Evolutionary conservation across 495 filamentous ascomycete genomes (phyloP).

Genomic region (Talaromyces thailandensis): DNA sequence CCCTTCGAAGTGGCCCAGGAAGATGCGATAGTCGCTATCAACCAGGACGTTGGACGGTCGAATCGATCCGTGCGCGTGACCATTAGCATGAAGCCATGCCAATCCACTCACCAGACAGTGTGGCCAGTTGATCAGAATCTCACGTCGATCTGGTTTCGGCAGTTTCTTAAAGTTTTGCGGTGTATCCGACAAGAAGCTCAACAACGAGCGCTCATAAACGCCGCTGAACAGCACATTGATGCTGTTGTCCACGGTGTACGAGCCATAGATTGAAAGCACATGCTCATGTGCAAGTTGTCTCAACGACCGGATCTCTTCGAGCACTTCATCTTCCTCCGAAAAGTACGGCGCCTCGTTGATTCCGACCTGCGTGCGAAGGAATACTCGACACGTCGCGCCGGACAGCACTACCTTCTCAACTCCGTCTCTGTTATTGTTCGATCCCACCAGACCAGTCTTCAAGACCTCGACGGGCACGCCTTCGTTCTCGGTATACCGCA

Average conservation of each 20-base stretch:
- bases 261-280: conserved; percentile 69
- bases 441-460: conserved; percentile 40
- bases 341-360: conserved; percentile 50
- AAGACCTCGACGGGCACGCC: conserved; percentile 69
- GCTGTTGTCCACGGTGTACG: conserved; percentile 63
- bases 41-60: conserved; percentile 76
- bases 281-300: conserved; percentile 66
- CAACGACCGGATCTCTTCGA: conserved; percentile 56
- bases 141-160: conserved; percentile 59
- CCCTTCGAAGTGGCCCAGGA: conserved; percentile 63
- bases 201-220: conserved; percentile 65
- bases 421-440: conserved; percentile 37
- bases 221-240: conserved; percentile 75
- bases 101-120: conserved; percentile 76
- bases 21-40: conserved; percentile 60
- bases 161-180: conserved; percentile 61
- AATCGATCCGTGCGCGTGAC: conserved; percentile 69
- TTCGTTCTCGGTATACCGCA: conserved; percentile 68
- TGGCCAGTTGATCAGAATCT: conserved; percentile 72
- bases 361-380: conserved; percentile 63
- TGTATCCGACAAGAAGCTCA: conserved; percentile 62
- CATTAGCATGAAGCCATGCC: conserved; percentile 64
- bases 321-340: conserved; percentile 56
- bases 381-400: conserved; percentile 34
- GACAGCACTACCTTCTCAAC: conserved; percentile 60